These are phyloP conservation scores for Sclerospora graminicola DNA, from an alignment of 352 stramenopile species.

Conservation along the genomic window DNA sequence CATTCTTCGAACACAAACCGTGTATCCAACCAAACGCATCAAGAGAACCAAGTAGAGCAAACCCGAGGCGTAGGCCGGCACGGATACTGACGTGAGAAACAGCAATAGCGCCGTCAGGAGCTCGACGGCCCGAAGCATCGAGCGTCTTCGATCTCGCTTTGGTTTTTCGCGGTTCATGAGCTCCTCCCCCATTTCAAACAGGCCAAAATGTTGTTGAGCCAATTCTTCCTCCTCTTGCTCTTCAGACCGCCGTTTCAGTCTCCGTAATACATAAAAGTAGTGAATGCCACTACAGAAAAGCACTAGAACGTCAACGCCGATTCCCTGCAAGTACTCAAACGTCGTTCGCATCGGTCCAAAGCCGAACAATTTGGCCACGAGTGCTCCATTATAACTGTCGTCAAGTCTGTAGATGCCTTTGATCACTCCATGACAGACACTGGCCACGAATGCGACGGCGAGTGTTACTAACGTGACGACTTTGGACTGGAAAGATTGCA, in stretches of 20 bases:
- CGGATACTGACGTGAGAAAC: conserved; percentile 45
- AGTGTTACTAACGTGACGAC: conserved; percentile 34
- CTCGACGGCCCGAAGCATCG: conserved; percentile 32
- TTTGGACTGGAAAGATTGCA: conserved; percentile 55
- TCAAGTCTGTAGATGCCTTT: conserved; percentile 9
- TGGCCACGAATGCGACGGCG: conserved; percentile 32
- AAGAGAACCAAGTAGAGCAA: conserved; percentile 56
- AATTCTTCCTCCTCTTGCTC: conserved; percentile 20
- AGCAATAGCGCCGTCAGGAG: conserved; percentile 38
- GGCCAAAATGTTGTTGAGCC: conserved; percentile 31
- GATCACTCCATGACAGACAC: conserved; percentile 34
- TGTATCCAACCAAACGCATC: conserved; percentile 51
- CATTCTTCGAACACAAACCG: conserved; percentile 49
- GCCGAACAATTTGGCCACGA: conserved; percentile 34
- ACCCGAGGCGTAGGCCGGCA: conserved; percentile 43
- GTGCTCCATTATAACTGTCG: conserved; percentile 6
- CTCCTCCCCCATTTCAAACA: conserved; percentile 48
- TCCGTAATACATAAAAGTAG: conserved; percentile 55
- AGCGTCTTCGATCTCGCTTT: conserved; percentile 14
- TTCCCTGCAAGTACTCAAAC: conserved; percentile 30
- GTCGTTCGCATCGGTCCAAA: conserved; percentile 29
- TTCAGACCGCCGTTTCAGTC: conserved; percentile 12
- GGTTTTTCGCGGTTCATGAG: conserved; percentile 22
- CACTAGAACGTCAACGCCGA: conserved; percentile 62
- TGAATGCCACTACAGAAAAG: conserved; percentile 36